These are phyloP conservation scores for Podochytrium sp. DNA, from an alignment of 192 early-diverging fungal species.

Conservation along the genomic window DNA sequence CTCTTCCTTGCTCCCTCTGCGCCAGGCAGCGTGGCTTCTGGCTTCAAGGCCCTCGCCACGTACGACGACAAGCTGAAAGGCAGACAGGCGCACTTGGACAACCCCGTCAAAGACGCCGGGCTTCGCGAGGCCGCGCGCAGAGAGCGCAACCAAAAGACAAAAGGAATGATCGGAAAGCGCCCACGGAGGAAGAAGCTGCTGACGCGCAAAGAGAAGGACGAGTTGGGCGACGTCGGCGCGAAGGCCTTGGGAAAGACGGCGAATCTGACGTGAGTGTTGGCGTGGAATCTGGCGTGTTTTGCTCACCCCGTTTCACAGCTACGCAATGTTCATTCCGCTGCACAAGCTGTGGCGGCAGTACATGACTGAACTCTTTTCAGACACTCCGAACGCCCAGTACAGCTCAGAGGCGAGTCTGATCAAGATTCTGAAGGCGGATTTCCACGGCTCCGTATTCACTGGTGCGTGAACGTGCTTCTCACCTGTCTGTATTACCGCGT, in stretches of 20 bases:
- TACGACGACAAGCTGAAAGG: constrained; percentile 55
- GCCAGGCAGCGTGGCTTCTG: neutral
- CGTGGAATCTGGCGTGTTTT: neutral
- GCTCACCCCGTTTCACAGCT: constrained; percentile 35
- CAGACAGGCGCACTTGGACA: constrained; percentile 58
- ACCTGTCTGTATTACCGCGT: neutral
- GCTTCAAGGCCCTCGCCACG: constrained; percentile 17
- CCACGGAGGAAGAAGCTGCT: constrained; percentile 55
- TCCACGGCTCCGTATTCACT: constrained; percentile 80
- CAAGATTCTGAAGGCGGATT: constrained; percentile 79
- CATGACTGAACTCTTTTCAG: constrained; percentile 60
- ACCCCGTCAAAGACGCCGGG: constrained; percentile 41
- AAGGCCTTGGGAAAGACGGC: constrained; percentile 56
- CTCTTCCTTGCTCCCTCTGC: neutral
- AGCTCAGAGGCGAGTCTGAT: constrained; percentile 26
- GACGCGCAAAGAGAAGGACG: constrained; percentile 67
- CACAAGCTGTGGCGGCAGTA: constrained; percentile 79
- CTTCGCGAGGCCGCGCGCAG: neutral
- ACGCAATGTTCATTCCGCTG: constrained; percentile 72
- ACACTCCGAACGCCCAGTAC: neutral
- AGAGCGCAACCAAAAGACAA: constrained; percentile 28
- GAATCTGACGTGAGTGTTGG: constrained; percentile 29
- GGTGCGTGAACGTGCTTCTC: constrained; percentile 42
- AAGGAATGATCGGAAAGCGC: neutral
- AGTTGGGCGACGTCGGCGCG: constrained; percentile 65